Conservation (phyloP, 371 early-diverging fungal genomes). For the Lichtheimia ornata region DNA sequence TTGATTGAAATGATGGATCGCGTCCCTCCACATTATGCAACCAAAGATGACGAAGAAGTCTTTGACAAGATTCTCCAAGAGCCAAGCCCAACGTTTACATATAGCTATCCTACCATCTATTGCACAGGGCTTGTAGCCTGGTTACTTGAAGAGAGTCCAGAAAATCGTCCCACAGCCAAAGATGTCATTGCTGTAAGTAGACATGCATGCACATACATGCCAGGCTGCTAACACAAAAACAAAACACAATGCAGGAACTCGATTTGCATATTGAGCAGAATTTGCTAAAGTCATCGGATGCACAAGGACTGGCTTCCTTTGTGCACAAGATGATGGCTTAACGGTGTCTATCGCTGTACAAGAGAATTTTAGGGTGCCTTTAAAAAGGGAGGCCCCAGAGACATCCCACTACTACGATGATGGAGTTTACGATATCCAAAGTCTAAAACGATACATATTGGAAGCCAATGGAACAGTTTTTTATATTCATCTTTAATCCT, state of each 20-base stretch:
- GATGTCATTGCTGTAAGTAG: constrained; percentile 39
- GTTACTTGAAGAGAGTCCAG: constrained; percentile 42
- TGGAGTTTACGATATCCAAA: too few species aligned
- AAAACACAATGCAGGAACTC: constrained; percentile 26
- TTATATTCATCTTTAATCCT: too few species aligned
- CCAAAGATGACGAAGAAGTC: constrained; percentile 38
- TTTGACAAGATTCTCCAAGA: constrained; percentile 38
- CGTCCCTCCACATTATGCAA: constrained; percentile 50
- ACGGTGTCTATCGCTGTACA: not conserved
- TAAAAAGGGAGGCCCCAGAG: too few species aligned
- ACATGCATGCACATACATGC: not conserved
- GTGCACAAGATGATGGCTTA: constrained; percentile 24
- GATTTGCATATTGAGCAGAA: constrained; percentile 43
- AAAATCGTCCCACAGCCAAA: constrained; percentile 39
- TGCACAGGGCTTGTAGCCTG: constrained; percentile 51
- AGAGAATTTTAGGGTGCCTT: too few species aligned
- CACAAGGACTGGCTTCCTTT: constrained; percentile 33
- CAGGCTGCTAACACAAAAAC: not conserved
- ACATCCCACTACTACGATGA: too few species aligned
- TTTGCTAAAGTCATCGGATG: constrained; percentile 28
- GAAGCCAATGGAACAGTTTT: too few species aligned
- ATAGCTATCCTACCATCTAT: constrained; percentile 45
- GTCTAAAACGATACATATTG: too few species aligned
- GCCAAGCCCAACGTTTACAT: constrained; percentile 49
- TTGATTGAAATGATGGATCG: constrained; percentile 60